Base-by-base conservation (phyloP, 768 basidiomycete species). In the Chiua virens region DNA sequence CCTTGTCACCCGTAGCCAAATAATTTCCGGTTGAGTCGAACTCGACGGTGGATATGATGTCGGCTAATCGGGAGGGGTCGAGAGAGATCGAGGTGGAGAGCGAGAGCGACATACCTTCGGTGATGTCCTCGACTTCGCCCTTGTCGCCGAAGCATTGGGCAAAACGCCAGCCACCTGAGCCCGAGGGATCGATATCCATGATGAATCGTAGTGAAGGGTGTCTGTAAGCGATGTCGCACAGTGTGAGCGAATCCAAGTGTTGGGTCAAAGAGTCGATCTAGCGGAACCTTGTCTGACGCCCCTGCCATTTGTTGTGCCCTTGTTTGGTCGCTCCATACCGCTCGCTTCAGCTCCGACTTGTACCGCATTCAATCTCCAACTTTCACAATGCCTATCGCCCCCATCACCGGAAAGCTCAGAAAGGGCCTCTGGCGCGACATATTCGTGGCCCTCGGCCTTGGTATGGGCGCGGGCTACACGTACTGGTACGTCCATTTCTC, bases 141-240 rank as follows among this genome's bases (percentile, higher is more conserved):
- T 99, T 99, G 81, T 99, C 97, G 58, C 97, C 97, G 68, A 99
- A 99, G 76, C 97, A 99, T 68, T 99, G 97, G 47, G 97, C 96
- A 75, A 99, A 99, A 64, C 96, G 87, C 97, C 97, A 99, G 63
- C 87, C 88, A 64, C 88, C 87, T 67, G 87, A 88, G 64, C 85
- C 81, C 48, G 81, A 80, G 72, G 88, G 84, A 74, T 92, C 90
- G 71, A 85, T 82, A 71, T 92, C 90, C 91, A 92, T 89, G 65
- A 52, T 69, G 70, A 67, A 27, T 22, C 5, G 41, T 27, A 18
- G 49, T 43, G 44, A 20, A 55, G 28, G 21, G 28, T 20, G 49
- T 52, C 50, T 43, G 48, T 47, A 40, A 25, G 49, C 50, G 52
- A 47, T 57, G 45, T 55, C 49, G 54, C 40, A 27, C 27, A 28